Base-by-base conservation (phyloP, 1,139 yeast species). In the Geotrichum macrosporum region DNA sequence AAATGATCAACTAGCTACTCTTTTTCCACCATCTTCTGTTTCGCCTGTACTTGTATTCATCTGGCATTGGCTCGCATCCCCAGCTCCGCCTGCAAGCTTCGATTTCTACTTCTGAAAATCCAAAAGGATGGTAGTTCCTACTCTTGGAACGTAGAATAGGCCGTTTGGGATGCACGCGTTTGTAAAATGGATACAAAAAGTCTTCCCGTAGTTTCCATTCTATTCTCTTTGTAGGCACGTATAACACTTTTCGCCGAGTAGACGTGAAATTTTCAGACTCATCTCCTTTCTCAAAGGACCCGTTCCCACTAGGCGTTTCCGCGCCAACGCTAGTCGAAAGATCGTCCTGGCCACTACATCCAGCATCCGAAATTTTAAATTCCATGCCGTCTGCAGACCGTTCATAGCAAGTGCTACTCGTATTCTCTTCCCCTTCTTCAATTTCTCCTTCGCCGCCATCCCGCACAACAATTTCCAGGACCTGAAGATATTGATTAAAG, bases 41-140 rank as follows among this genome's bases (percentile, higher is more conserved):
- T n/a, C 13, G 8, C n/a, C 32, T 8, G 13, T n/a, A 5, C 32
- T 15, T 29, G 8, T 8, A 8, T 12, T 29, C 32, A 9, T 12
- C 13, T 29, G 15, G 10, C 5, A 29, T 29, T 5, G 15, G 32
- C 15, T 29, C 36, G 8, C 19, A 27, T 36, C 47, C 41, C 33
- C 27, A 45, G 19, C 26, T 24, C 12, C 30, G 19, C 24, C 45
- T 19, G 20, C 31, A 16, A 2, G 10, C 4, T 13, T 46, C 49
- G 15, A 46, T 37, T 18, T 46, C 42, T n/a, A n/a, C n/a, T 19
- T 20, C 4, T 2, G 37, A 26, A 41, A 46, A 41, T 8, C 49
- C 49, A 46, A 30, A 46, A 4, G 49, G 49, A 13, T 41, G 42
- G 22, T 46, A 46, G 27, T 46, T 46, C 29, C 49, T 31, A 8